A percentile compares a stretch with the other conserved stretches of the same genome.
These are phyloP conservation scores for Ophiocordyceps camponoti-rufipedis DNA, from an alignment of 2,329 filamentous ascomycete species.

Conservation along the genomic window DNA sequence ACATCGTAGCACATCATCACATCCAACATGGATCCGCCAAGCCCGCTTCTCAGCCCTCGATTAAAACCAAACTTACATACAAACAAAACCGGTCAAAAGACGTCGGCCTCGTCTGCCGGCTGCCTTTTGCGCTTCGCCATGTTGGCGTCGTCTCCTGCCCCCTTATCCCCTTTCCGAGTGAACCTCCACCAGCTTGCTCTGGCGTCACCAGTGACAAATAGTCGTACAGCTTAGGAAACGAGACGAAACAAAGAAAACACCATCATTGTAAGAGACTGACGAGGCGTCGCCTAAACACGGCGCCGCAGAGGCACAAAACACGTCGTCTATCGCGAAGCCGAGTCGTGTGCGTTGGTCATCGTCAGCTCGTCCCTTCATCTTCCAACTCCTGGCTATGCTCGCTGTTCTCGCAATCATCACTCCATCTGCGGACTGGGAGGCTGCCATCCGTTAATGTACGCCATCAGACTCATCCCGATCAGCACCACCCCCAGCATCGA, in stretches of 20 bases:
- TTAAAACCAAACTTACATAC: not conserved
- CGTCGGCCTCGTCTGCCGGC: not conserved
- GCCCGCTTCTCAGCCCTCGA: not conserved
- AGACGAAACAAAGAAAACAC: not conserved
- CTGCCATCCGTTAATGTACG: conserved; percentile 73
- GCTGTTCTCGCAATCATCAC: conserved; percentile 7
- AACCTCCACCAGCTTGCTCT: not conserved
- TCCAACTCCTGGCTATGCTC: not conserved
- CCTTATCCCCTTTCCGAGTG: too few relatives aligned
- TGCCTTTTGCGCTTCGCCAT: not conserved
- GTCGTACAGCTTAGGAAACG: not conserved
- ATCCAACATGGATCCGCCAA: not conserved
- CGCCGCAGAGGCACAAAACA: not conserved
- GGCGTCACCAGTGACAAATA: not conserved
- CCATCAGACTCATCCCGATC: conserved; percentile 69
- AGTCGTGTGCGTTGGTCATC: conserved; percentile 4
- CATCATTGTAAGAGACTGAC: not conserved
- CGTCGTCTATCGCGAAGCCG: conserved; percentile 1
- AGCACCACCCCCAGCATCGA: conserved; percentile 71
- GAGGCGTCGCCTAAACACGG: not conserved
- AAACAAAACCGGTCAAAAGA: not conserved
- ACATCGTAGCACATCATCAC: too few relatives aligned
- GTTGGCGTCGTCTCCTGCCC: not conserved
- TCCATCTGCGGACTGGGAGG: conserved; percentile 14
- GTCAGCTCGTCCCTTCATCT: conserved; percentile 5